Percentiles rank a stretch among this genome's conserved stretches.
Evolutionary conservation across 2,329 filamentous ascomycete species (phyloP).

Genomic region (Myriosclerotinia duriaeana): DNA sequence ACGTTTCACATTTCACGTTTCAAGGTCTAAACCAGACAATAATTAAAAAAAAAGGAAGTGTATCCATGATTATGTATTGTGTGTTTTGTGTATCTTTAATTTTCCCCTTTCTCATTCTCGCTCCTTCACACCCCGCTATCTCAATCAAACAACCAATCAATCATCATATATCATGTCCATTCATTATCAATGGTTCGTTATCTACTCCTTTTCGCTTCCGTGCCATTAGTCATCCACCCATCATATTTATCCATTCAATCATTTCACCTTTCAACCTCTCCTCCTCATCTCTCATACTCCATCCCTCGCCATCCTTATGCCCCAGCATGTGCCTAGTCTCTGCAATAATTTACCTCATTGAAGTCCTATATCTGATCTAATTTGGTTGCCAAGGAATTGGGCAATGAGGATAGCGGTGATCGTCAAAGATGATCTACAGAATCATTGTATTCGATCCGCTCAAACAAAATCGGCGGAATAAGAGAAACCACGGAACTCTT

Average conservation of each 20-base stretch:
- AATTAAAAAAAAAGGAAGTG: background rate
- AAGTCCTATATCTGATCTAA: constrained; percentile 1
- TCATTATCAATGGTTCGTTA: constrained; percentile 19
- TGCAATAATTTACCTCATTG: background rate
- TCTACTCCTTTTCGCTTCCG: background rate
- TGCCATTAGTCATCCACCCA: background rate
- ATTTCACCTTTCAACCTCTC: background rate
- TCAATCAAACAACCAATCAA: constrained; percentile 10
- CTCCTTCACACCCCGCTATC: background rate
- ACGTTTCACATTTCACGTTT: too few species aligned
- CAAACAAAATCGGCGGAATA: constrained; percentile 54
- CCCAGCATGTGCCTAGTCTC: background rate
- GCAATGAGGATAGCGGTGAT: background rate
- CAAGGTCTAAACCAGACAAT: too few species aligned
- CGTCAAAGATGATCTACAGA: background rate
- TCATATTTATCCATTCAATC: constrained; percentile 8
- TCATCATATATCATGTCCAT: constrained; percentile 17
- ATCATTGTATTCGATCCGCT: constrained; percentile 19
- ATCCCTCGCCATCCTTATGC: background rate
- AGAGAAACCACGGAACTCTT: constrained; percentile 98
- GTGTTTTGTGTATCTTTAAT: background rate
- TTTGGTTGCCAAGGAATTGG: background rate
- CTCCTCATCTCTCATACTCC: background rate
- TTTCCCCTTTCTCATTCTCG: background rate
- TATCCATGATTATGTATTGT: background rate